Evolutionary conservation across 306 rosid genomes (phyloP), one percentile per base, ranked within the genome.

Genomic region (Cucurbita argyrosperma): DNA sequence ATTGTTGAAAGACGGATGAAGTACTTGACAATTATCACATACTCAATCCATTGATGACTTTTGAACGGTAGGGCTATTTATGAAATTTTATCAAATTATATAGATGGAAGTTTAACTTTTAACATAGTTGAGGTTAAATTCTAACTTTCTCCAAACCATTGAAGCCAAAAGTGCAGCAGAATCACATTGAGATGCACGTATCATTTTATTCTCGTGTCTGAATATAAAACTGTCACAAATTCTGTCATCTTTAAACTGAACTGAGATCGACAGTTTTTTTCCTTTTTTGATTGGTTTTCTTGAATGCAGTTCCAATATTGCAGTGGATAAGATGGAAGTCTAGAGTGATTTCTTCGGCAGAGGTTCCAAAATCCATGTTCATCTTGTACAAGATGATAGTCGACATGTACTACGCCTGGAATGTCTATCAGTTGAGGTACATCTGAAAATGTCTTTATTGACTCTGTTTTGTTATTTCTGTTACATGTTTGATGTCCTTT

Each of bases 401-500:
- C 43, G 49, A 68, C 10, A 26, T 26, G 9, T 69, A 7, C 74
- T 47, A 47, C 43, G 59, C 56, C 51, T 51, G 74, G 74, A 30
- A 6, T 68, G 74, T 68, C 42, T 46, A 68, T 68, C 14, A 49
- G 73, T 26, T 68, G 30, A 68, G 57, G 57, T 16, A 26, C 74
- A 46, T 46, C 16, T 67, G 54, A 47, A 47, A 26, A 68, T 47
- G 39, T 21, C 73, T 68, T 68, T 46, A 47, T 68, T 68, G 74
- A 46, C 56, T 30, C 7, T 68, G 74, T 46, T 13, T 23, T 14
- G 21, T 47, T 66, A 66, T 43, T 66, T 45, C 18, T 66, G 38
- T 45, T 62, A 19, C 72, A 66, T 66, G n/a, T 66, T 66, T 45
- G 40, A 68, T 68, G 37, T 43, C 74, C 42, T 68, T 68, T 68